Conservation (phyloP, 257 asterid genomes). For the Datura wrightii region DNA sequence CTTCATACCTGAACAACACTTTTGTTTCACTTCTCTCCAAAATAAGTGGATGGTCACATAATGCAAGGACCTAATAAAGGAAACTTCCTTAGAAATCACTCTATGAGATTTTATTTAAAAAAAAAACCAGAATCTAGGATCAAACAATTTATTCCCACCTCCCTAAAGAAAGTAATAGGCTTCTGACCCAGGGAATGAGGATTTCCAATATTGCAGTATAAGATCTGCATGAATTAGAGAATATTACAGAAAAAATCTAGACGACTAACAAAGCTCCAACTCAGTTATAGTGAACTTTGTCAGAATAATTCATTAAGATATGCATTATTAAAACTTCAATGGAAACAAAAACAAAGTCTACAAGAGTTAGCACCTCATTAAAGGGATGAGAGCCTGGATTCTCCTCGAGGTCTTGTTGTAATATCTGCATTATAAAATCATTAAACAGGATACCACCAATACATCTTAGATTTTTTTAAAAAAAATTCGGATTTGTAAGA, state of each 20-base stretch:
- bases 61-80: constrained; percentile 78
- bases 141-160: constrained; percentile 54
- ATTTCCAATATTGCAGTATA: constrained; percentile 93
- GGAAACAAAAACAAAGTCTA: background rate
- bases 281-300: background rate
- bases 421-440: constrained; percentile 41
- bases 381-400: constrained; percentile 59
- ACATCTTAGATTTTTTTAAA: background rate
- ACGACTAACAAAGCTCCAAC: background rate
- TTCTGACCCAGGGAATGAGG: constrained; percentile 95
- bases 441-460: background rate
- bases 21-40: constrained; percentile 88
- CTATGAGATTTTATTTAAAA: background rate
- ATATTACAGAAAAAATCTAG: constrained; percentile 17
- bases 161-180: constrained; percentile 92
- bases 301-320: background rate
- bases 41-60: constrained; percentile 89
- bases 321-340: constrained; percentile 14
- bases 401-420: constrained; percentile 53
- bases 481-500: background rate
- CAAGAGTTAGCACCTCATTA: constrained; percentile 52
- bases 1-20: constrained; percentile 81
- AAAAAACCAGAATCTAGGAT: background rate
- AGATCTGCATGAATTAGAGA: constrained; percentile 54
- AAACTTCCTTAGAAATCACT: background rate